Evolutionary conservation across 2,329 filamentous ascomycete species (phyloP).

Genomic region (Diaporthe citri): DNA sequence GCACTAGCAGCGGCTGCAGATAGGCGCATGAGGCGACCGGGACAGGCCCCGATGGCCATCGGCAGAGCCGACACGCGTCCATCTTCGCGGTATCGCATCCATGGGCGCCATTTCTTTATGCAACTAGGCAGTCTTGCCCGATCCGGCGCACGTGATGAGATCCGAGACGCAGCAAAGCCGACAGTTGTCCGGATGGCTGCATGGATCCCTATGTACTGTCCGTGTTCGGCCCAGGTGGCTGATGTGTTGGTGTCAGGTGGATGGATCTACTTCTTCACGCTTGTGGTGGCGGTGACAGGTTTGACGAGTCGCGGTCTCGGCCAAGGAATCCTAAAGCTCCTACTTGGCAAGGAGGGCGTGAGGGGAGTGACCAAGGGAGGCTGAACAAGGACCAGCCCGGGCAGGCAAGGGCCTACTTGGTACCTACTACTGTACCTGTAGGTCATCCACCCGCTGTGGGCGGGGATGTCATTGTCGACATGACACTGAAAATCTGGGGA

Average conservation of each 20-base stretch:
- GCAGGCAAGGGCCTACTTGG: neutral
- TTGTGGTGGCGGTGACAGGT: neutral
- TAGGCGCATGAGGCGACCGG: neutral
- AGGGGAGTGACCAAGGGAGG: neutral
- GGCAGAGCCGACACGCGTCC: neutral
- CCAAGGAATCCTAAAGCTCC: neutral
- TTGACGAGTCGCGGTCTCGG: conserved; percentile 11
- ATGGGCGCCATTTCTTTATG: neutral
- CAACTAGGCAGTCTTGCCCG: neutral
- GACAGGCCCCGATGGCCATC: conserved; percentile 5
- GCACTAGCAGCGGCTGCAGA: neutral
- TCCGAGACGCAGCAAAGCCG: neutral
- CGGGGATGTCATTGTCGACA: neutral
- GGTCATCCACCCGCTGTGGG: neutral
- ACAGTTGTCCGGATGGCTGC: neutral
- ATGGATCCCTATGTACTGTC: neutral
- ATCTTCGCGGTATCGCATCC: neutral
- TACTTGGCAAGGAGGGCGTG: neutral
- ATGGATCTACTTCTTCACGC: neutral
- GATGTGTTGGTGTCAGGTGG: neutral
- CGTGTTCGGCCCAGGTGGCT: neutral
- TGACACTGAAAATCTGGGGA: conserved; percentile 16
- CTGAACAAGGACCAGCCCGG: neutral
- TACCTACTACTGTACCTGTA: neutral
- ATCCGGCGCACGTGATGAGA: neutral